Conservation (phyloP, 2,329 filamentous ascomycete genomes). For the Cercospora sesami region DNA sequence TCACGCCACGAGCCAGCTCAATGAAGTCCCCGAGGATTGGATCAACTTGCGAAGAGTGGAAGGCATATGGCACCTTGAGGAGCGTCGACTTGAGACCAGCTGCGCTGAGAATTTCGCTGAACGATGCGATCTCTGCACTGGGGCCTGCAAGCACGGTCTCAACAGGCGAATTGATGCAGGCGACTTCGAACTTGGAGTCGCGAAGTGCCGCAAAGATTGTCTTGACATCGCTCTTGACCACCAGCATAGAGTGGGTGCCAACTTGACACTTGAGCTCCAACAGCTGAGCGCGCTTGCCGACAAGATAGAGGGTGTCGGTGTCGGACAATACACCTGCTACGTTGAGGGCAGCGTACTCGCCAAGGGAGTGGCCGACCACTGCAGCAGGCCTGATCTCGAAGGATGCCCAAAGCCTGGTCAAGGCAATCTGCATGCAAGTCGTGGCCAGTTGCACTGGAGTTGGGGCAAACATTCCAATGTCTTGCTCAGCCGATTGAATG, state of each 20-base stretch:
- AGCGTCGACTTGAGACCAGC: slow-evolving; percentile 14
- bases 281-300: slow-evolving; percentile 39
- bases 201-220: background rate
- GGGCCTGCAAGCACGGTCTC: slow-evolving; percentile 31
- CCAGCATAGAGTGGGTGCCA: slow-evolving; percentile 33
- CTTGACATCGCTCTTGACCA: slow-evolving; percentile 16
- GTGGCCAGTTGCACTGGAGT: background rate
- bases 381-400: slow-evolving; percentile 2
- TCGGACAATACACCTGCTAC: slow-evolving; percentile 21
- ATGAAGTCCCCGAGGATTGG: slow-evolving; percentile 32
- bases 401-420: slow-evolving; percentile 4
- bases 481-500: slow-evolving; percentile 14
- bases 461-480: slow-evolving; percentile 24
- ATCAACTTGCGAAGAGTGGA: slow-evolving; percentile 38
- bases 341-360: slow-evolving; percentile 19
- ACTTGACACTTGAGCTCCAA: slow-evolving; percentile 31
- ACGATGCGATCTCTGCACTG: slow-evolving; percentile 17
- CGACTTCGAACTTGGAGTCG: slow-evolving; percentile 14
- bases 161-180: slow-evolving; percentile 32
- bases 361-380: slow-evolving; percentile 30
- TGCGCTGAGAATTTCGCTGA: slow-evolving; percentile 16
- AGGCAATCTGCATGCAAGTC: slow-evolving; percentile 16
- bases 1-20: slow-evolving; percentile 19
- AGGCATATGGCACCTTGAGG: slow-evolving; percentile 35
- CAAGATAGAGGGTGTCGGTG: slow-evolving; percentile 37